A percentile compares a stretch with the other conserved stretches of the same genome.
Evolutionary conservation across 2,329 filamentous ascomycete species (phyloP).

Genomic region (Cladosporium sp.): DNA sequence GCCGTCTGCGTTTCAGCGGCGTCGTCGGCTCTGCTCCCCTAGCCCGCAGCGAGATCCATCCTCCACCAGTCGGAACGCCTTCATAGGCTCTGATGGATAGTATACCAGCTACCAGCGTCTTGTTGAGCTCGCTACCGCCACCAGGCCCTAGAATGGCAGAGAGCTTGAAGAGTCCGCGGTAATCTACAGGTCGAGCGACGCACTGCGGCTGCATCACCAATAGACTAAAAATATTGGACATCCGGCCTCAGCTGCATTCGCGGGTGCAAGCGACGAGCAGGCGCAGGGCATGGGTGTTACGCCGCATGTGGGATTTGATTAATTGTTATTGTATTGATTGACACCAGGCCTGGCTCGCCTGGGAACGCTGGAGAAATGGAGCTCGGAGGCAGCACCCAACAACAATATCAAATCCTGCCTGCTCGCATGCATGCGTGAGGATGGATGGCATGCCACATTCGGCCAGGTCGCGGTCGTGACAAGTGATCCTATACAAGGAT

Average conservation of each 20-base stretch:
- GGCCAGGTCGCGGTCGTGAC: conserved; percentile 5
- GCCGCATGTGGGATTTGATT: no score
- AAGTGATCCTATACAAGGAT: conserved; percentile 4
- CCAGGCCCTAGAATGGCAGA: no score
- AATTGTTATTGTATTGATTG: no score
- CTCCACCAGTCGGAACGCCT: neutral
- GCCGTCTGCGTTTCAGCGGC: neutral
- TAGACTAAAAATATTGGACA: no score
- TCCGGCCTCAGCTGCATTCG: neutral
- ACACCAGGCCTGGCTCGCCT: no score
- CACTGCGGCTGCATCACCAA: no score
- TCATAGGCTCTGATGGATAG: no score
- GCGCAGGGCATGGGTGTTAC: no score
- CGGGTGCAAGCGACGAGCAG: conserved; percentile 2
- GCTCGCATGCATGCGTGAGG: conserved; percentile 1
- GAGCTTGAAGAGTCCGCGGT: neutral
- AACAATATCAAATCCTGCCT: no score
- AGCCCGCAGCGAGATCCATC: no score
- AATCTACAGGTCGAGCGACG: neutral
- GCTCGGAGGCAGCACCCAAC: neutral
- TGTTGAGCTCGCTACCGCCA: neutral
- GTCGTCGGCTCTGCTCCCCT: neutral
- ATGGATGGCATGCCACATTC: conserved; percentile 3
- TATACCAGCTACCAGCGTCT: neutral
- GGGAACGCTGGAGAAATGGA: no score